Conservation (phyloP, 768 basidiomycete species). For the Myochromella boudieri region DNA sequence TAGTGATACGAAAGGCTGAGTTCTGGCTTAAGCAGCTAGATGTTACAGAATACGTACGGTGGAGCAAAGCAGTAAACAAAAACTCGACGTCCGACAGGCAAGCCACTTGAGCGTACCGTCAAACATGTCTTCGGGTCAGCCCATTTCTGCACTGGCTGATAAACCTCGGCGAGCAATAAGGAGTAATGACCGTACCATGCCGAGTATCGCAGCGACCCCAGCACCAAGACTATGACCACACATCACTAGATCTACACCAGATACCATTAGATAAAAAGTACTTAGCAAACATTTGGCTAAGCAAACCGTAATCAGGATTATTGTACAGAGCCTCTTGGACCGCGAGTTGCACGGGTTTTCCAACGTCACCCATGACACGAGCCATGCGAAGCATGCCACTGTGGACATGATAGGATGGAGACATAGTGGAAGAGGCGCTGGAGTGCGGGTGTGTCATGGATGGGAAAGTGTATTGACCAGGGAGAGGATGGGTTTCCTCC, state of each 20-base stretch:
- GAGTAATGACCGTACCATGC: slow-evolving; percentile 50
- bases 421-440: slow-evolving; percentile 20
- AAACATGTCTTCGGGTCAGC: slow-evolving; percentile 78
- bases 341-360: slow-evolving; percentile 75
- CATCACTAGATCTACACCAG: slow-evolving; percentile 59
- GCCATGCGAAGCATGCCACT: slow-evolving; percentile 83
- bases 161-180: not conserved
- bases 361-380: slow-evolving; percentile 70
- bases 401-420: slow-evolving; percentile 61
- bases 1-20: slow-evolving; percentile 21
- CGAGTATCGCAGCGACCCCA: slow-evolving; percentile 74
- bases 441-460: slow-evolving; percentile 21
- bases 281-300: not conserved
- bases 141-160: slow-evolving; percentile 61
- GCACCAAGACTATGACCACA: slow-evolving; percentile 87
- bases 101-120: slow-evolving; percentile 65
- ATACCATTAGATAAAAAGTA: not conserved
- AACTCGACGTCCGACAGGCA: slow-evolving; percentile 65
- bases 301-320: slow-evolving; percentile 74
- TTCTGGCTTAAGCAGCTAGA: not conserved
- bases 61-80: slow-evolving; percentile 80
- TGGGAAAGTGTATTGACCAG: slow-evolving; percentile 39
- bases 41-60: slow-evolving; percentile 47
- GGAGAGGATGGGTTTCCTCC: slow-evolving; percentile 30
- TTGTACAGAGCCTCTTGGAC: slow-evolving; percentile 66